Percentiles rank a stretch among this genome's conserved stretches.
Evolutionary conservation across 1,139 yeast species (phyloP).

Genomic region (Saccharomyces pastorianus): DNA sequence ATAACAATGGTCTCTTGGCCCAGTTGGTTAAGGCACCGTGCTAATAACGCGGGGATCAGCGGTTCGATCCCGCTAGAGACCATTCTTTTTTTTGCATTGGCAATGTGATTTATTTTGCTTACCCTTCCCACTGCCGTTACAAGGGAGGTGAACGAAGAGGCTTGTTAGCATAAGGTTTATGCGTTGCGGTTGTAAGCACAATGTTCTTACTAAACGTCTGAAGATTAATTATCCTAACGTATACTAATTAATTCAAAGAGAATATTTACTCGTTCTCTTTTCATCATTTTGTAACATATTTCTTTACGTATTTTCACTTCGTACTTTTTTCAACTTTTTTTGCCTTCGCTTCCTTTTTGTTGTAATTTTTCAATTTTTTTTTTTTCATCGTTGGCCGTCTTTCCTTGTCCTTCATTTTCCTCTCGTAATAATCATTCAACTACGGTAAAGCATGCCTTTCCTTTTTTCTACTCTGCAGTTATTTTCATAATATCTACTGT

Average conservation of each 20-base stretch:
- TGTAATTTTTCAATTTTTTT: background rate
- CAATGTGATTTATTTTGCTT: background rate
- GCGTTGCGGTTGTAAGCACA: background rate
- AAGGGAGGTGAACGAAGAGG: background rate
- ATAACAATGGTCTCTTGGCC: constrained; percentile 27
- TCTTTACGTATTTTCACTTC: background rate
- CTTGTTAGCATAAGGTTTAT: background rate
- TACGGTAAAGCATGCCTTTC: background rate
- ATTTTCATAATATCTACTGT: background rate
- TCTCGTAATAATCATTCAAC: background rate
- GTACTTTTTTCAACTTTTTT: background rate
- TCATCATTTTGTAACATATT: background rate
- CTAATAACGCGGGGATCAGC: constrained; percentile 34
- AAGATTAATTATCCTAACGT: too few species aligned
- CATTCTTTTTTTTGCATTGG: constrained; percentile 12
- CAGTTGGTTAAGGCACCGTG: constrained; percentile 34
- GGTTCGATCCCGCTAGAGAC: constrained; percentile 34
- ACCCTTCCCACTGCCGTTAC: background rate
- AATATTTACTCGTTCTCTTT: background rate
- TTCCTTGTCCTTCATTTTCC: background rate
- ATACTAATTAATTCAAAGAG: background rate
- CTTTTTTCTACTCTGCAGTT: background rate
- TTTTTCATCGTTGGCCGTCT: constrained; percentile 1
- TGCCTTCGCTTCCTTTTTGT: constrained; percentile 1
- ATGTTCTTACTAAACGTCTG: background rate